These are phyloP conservation scores for Rhizophora mangle DNA, from an alignment of 345 rosid species.

Conservation along the genomic window DNA sequence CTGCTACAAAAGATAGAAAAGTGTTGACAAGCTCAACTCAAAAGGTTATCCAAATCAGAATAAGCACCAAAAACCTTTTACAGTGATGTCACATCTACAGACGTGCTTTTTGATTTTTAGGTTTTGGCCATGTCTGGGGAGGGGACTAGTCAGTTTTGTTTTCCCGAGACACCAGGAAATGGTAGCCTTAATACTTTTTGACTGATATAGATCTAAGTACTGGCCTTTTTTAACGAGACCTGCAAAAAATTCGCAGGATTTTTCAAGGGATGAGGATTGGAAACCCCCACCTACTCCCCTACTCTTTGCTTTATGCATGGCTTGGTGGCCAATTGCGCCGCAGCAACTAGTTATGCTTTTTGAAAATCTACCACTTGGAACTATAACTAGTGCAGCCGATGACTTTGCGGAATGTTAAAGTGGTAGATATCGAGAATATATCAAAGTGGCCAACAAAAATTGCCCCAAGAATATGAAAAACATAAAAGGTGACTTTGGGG, in stretches of 20 bases:
- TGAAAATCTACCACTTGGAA: too few relatives aligned
- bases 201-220: too few relatives aligned
- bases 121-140: background rate
- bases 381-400: too few relatives aligned
- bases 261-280: too few relatives aligned
- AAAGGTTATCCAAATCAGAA: background rate
- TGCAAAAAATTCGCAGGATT: too few relatives aligned
- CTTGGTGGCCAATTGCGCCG: background rate
- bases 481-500: background rate
- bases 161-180: too few relatives aligned
- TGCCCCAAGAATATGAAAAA: background rate
- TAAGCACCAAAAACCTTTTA: background rate
- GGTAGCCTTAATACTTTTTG: too few relatives aligned
- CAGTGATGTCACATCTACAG: background rate
- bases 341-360: too few relatives aligned
- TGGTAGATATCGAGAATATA: slow-evolving; percentile 8
- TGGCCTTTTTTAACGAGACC: too few relatives aligned
- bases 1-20: too few relatives aligned
- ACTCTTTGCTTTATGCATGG: too few relatives aligned
- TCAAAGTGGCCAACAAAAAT: background rate
- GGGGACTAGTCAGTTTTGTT: background rate
- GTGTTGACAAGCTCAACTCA: background rate
- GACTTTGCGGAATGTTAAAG: background rate
- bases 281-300: too few relatives aligned
- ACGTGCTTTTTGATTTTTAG: background rate